Conservation (phyloP, 1,139 yeast genomes). For the Magnusiomyces suaveolens region DNA sequence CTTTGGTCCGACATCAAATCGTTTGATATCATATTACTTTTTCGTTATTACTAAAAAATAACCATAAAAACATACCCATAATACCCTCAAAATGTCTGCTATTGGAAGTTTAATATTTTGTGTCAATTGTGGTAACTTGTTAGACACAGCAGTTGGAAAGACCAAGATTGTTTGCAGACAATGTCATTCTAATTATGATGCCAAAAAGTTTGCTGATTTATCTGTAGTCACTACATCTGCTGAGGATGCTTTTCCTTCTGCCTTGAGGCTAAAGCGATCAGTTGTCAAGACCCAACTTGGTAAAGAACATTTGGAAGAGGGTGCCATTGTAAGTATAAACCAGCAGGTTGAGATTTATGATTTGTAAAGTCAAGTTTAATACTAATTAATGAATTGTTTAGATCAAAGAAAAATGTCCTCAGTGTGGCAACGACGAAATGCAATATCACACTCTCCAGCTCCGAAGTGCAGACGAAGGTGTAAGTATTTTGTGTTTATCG, state of each 20-base stretch:
- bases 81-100: constrained; percentile 63
- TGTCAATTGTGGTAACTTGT: constrained; percentile 81
- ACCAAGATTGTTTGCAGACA: constrained; percentile 47
- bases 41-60: too few species aligned
- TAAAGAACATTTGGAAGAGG: constrained; percentile 75
- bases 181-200: constrained; percentile 51
- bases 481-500: constrained; percentile 23
- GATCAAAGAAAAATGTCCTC: constrained; percentile 93
- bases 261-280: constrained; percentile 68
- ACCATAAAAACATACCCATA: too few species aligned
- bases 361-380: neutral
- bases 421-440: constrained; percentile 97
- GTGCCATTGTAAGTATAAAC: constrained; percentile 49
- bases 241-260: constrained; percentile 87
- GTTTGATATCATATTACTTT: too few species aligned
- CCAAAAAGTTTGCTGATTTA: constrained; percentile 56
- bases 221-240: constrained; percentile 82
- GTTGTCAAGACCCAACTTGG: constrained; percentile 79
- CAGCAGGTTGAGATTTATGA: neutral
- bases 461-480: constrained; percentile 97
- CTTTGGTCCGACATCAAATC: too few species aligned
- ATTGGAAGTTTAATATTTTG: constrained; percentile 94
- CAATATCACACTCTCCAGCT: constrained; percentile 91
- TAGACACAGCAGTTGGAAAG: constrained; percentile 54
- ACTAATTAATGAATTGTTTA: constrained; percentile 6